Evolutionary conservation across 306 rosid genomes (phyloP), one percentile per base, ranked within the genome.

Genomic region (Ormosia emarginata): DNA sequence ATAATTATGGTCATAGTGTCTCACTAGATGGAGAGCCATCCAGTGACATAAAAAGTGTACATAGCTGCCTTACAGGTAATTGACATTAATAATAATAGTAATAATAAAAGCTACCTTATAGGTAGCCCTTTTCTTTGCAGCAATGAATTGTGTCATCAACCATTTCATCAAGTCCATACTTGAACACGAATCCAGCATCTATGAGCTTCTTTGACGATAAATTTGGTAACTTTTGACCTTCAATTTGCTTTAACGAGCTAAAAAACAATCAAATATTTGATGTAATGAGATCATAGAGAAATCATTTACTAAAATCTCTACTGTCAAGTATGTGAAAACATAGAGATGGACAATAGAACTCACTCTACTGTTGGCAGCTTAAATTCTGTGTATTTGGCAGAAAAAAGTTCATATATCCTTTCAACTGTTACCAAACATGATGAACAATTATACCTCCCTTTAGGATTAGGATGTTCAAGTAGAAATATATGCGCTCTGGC

Each of bases 361-460:
- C 67, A 90, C 94, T 90, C 84, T 4, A 6, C 1, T 24, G 81
- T 56, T 29, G 90, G 86, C 37, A 88, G 34, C 15, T 52, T 81
- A 72, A 85, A 74, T 18, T 79, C 75, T 4, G 86, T 90, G 74
- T 81, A 87, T 37, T 33, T 88, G 12, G 65, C 30, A 14, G 79
- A 73, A 3, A 90, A 17, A 80, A 81, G 13, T 59, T 78, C 70
- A 67, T 8, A 32, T 71, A 63, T 56, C 50, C 15, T 53, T 55
- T 85, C 82, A 32, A 77, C 3, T 8, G 88, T 79, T 2, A 47
- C 74, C 55, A 6, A 6, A 18, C 55, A 62, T 4, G 78, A 71
- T 29, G 90, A 87, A 37, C 94, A 90, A 79, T 62, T 88, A 33
- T 82, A 90, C 49, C 92, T 77, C 56, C 90, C 91, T 8, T 65